Conservation (phyloP, 345 rosid species). For the Raphanus raphanistrum region DNA sequence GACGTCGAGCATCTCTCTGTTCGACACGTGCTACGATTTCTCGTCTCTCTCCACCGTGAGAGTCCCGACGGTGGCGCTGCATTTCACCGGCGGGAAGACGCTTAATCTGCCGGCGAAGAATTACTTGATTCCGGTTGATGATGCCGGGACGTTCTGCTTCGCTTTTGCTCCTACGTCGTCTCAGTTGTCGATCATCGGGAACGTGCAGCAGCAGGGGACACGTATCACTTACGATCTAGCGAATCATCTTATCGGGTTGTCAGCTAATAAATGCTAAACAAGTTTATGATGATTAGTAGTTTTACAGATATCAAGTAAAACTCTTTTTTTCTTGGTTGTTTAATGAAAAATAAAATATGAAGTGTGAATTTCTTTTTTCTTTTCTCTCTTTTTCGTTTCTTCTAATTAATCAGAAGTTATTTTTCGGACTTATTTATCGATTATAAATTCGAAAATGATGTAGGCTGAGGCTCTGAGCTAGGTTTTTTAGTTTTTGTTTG, state of each 20-base stretch:
- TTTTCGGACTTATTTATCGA: conserved; percentile 1
- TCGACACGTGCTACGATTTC: conserved; percentile 92
- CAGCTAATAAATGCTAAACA: conserved; percentile 61
- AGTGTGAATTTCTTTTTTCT: conserved; percentile 27
- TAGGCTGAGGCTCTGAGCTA: background rate
- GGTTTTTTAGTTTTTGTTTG: background rate
- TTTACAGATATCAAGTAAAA: conserved; percentile 33
- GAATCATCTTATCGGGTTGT: conserved; percentile 60
- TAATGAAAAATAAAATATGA: background rate
- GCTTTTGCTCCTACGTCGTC: conserved; percentile 94
- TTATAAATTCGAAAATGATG: conserved; percentile 4
- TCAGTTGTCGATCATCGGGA: conserved; percentile 81
- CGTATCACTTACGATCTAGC: conserved; percentile 83
- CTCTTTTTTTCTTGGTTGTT: conserved; percentile 20
- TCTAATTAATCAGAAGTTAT: conserved; percentile 17
- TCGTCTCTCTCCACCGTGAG: conserved; percentile 55
- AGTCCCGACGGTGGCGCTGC: conserved; percentile 83
- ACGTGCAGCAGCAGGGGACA: conserved; percentile 94
- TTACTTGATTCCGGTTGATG: conserved; percentile 72
- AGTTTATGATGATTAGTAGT: conserved; percentile 10
- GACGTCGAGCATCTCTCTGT: conserved; percentile 59
- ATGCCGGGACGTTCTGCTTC: conserved; percentile 74
- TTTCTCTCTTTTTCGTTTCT: background rate
- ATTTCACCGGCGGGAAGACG: conserved; percentile 56
- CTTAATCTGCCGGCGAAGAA: conserved; percentile 73